phyloP scores from a whole-genome alignment of 164 flowering plant species.

The Nymphaea colorata region DNA sequence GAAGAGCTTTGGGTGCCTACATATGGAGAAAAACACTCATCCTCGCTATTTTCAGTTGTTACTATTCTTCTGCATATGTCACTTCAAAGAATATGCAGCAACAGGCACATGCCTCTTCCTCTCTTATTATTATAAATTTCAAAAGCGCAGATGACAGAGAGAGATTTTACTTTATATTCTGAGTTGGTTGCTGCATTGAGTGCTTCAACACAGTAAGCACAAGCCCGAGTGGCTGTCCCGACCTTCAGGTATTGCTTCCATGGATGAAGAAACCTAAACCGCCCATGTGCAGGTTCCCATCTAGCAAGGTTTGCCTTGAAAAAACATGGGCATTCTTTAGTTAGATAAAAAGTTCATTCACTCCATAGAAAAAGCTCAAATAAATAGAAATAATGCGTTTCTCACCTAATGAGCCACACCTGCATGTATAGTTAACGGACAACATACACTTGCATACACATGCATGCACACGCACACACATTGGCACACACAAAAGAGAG shows the following conservation, averaged over 20 bases:
- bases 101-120: not conserved
- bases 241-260: slow-evolving; percentile 70
- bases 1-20: not conserved
- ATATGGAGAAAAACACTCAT: not conserved
- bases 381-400: too few relatives aligned
- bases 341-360: too few relatives aligned
- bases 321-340: not conserved
- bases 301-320: slow-evolving; percentile 70
- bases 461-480: too few relatives aligned
- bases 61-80: not conserved
- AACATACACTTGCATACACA: too few relatives aligned
- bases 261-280: slow-evolving; percentile 54
- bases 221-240: slow-evolving; percentile 44
- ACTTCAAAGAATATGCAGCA: not conserved
- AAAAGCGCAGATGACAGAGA: not conserved
- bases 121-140: not conserved
- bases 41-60: not conserved
- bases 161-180: slow-evolving; percentile 36
- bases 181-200: slow-evolving; percentile 34
- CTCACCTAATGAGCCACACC: too few relatives aligned
- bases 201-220: slow-evolving; percentile 62
- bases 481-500: too few relatives aligned
- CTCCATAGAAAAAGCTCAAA: too few relatives aligned
- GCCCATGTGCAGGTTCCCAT: slow-evolving; percentile 81
- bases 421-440: too few relatives aligned